Base-by-base conservation (phyloP, 805 yeast species). In the Pichia exigua region DNA sequence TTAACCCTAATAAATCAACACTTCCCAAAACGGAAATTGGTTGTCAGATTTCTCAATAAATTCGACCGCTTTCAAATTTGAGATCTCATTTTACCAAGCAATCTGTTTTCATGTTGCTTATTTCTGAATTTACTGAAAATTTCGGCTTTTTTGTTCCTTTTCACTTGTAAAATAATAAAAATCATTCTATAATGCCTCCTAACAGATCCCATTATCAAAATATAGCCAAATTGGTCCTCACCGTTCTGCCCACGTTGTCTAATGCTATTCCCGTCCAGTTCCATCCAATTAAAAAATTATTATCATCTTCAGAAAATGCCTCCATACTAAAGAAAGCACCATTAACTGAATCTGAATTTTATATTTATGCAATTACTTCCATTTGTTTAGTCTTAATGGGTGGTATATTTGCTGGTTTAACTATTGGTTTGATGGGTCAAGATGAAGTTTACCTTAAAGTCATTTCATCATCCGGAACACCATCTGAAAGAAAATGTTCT, bases 371-470 rank as follows among this genome's bases (percentile, higher is more conserved):
- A 59, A 48, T 71, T 47, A 71, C 83, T 15, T 83, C 94, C 1
- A 74, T 77, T 8, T 57, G 72, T 22, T 72, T 87, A 24, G 95
- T 87, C 1, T 61, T 88, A 38, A 72, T 85, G 4, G 96, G 96
- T 53, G 96, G 96, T 58, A 82, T 86, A n/a, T 88, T 88, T 74
- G 95, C 96, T 6, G 96, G 95, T 9, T 74, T 92, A 43, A 94
- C 99, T n/a, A 73, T 92, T 46, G 98, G 94, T 2, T 76, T 92
- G 12, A 92, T 92, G 99, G 98, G 98, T 59, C 98, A 92, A 68
- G 98, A 92, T 67, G 98, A 92, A 67, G 92, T 92, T 24, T 88
- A 91, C 61, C 74, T 92, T 55, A 92, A 88, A 67, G 99, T 92
- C 13, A 85, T 92, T 55, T 83, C 90, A 50, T 81, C 85, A 45